Evolutionary conservation across 2,329 filamentous ascomycete genomes (phyloP).

Genomic region (Tolypocladium cylindrosporum): DNA sequence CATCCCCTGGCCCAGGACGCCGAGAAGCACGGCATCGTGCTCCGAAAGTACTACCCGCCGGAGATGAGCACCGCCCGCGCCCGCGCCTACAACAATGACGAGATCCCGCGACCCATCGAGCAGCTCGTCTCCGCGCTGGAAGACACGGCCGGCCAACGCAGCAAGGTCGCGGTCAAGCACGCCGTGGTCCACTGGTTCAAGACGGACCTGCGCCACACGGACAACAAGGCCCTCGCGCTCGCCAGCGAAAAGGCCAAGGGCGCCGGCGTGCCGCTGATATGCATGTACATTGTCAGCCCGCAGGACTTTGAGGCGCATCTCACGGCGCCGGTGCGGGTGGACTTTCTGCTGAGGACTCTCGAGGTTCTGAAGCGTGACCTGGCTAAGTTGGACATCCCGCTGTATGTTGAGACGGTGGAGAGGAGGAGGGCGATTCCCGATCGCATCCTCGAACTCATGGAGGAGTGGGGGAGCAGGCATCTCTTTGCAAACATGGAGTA

Average conservation of each 20-base stretch:
- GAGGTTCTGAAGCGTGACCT: slow-evolving; percentile 56
- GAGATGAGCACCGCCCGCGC: slow-evolving; percentile 81
- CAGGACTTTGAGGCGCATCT: slow-evolving; percentile 79
- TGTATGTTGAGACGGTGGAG: slow-evolving; percentile 64
- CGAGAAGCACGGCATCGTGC: slow-evolving; percentile 51
- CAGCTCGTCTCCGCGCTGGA: slow-evolving; percentile 49
- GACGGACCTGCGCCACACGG: slow-evolving; percentile 60
- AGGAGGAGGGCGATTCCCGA: slow-evolving; percentile 51
- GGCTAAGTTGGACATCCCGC: slow-evolving; percentile 61
- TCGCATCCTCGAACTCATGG: slow-evolving; percentile 54
- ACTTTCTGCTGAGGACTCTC: slow-evolving; percentile 71
- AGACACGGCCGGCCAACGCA: slow-evolving; percentile 46
- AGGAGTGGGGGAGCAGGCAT: slow-evolving; percentile 64
- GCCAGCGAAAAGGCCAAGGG: slow-evolving; percentile 58
- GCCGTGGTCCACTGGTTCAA: slow-evolving; percentile 89
- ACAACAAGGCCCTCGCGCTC: slow-evolving; percentile 62
- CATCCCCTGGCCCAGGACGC: slow-evolving; percentile 36
- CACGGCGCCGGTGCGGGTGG: slow-evolving; percentile 61
- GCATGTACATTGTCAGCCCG: slow-evolving; percentile 70
- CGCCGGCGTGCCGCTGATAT: slow-evolving; percentile 61
- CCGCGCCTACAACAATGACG: slow-evolving; percentile 59
- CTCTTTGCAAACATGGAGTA: slow-evolving; percentile 82
- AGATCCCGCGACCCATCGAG: slow-evolving; percentile 65
- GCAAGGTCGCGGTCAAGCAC: slow-evolving; percentile 40
- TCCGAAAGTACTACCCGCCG: slow-evolving; percentile 69